Evolutionary conservation across 2,329 filamentous ascomycete species (phyloP), one percentile per base, ranked within the genome.

Genomic region (Pleomassaria siparia): DNA sequence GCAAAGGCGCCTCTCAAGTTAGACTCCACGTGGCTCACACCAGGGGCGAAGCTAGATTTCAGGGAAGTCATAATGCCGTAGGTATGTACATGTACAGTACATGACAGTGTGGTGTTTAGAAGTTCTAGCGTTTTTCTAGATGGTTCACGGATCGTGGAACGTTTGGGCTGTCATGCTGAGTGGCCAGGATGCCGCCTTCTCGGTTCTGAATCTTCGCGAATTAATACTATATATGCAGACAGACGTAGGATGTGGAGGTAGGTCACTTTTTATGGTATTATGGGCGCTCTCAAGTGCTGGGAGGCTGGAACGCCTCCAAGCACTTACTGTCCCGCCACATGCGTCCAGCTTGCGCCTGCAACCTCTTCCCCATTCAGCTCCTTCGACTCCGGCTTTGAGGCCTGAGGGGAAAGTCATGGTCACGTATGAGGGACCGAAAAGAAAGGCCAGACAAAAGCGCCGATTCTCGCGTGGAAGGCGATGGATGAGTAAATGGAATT

Each of bases 171-270:
- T 12, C 15, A 35, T 13, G 12, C 5, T 30, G 28, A 26, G 12
- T 26, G 25, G 25, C 25, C 12, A 26, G 25, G n/a, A n/a, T 18
- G 16, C 15, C 32, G 12, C 6, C n/a, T 35, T 35, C 12, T 24
- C 20, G 18, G 35, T 37, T 37, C 35, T 37, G 35, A 20, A 13
- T 22, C 18, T 20, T 21, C 11, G 20, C 20, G 20, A 12, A 7
- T 37, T 21, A 32, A n/a, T n/a, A 39, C 39, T 36, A 20, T 21
- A 36, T 24, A 18, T 6, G 37, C 16, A 46, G 37, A 26, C 28
- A n/a, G 26, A 20, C 16, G 22, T 29, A n/a, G 35, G 18, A 13
- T 13, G 35, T 37, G 20, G 35, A 22, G 13, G 18, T 13, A 15
- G n/a, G 18, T 11, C n/a, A n/a, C n/a, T n/a, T n/a, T n/a, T n/a